Conservation (phyloP, 345 rosid genomes). For the Salix dunnii region DNA sequence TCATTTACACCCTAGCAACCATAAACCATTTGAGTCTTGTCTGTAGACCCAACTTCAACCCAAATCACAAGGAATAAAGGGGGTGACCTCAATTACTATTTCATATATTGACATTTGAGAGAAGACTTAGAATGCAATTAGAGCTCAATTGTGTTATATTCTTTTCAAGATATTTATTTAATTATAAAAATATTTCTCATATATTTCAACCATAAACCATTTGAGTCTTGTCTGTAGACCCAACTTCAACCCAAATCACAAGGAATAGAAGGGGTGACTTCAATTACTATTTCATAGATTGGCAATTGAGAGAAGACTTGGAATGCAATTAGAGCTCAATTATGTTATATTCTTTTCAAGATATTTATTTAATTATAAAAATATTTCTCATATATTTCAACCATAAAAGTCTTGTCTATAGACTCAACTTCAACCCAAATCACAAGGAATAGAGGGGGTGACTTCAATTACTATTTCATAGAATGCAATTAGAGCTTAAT, state of each 20-base stretch:
- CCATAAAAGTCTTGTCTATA: neutral
- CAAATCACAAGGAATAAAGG: neutral
- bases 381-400: too few species aligned
- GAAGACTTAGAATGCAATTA: neutral
- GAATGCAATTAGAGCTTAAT: too few species aligned
- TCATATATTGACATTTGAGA: too few species aligned
- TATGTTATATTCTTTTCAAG: too few species aligned
- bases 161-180: too few species aligned
- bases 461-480: neutral
- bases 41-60: neutral
- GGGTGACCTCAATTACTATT: neutral
- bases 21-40: neutral
- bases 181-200: too few species aligned
- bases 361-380: too few species aligned
- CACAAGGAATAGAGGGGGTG: neutral
- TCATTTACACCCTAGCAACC: neutral
- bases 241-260: neutral
- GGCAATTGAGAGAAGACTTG: too few species aligned
- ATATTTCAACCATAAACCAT: neutral
- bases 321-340: too few species aligned
- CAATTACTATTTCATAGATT: too few species aligned
- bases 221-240: neutral
- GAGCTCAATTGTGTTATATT: neutral
- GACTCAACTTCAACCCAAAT: neutral
- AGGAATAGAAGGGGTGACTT: neutral